phyloP scores from a whole-genome alignment of 257 asterid species.

The Lantana camara region DNA sequence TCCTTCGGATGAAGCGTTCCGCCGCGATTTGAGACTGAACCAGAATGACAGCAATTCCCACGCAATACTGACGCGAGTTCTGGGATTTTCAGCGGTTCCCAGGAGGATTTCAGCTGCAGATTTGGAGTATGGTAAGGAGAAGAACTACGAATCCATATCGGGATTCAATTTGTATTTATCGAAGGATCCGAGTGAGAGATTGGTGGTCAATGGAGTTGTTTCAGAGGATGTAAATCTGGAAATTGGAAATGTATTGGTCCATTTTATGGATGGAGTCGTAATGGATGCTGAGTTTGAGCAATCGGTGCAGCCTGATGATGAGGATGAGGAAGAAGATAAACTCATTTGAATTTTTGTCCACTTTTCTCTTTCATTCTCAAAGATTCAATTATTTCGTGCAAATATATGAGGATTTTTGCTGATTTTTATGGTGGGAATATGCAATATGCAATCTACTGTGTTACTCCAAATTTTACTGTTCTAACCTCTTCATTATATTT shows the following conservation, averaged over 20 bases:
- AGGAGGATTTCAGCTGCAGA: conserved; percentile 45
- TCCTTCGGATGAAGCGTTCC: conserved; percentile 67
- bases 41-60: conserved; percentile 52
- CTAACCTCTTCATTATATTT: too few species aligned
- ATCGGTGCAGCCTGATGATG: conserved; percentile 40
- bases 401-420: too few species aligned
- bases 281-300: conserved; percentile 68
- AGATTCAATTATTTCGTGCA: too few species aligned
- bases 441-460: too few species aligned
- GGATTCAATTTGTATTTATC: conserved; percentile 51
- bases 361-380: not conserved
- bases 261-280: conserved; percentile 57
- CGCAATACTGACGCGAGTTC: conserved; percentile 64
- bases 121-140: conserved; percentile 47
- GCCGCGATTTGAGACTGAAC: conserved; percentile 50
- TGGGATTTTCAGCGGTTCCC: conserved; percentile 80
- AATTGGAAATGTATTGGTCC: conserved; percentile 41
- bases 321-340: conserved; percentile 10
- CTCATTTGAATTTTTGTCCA: not conserved
- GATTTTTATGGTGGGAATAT: too few species aligned
- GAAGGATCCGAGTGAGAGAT: conserved; percentile 48
- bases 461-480: too few species aligned
- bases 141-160: conserved; percentile 56
- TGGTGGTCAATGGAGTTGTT: conserved; percentile 60
- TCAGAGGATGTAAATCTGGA: conserved; percentile 47